Evolutionary conservation across 192 early-diverging fungal genomes (phyloP).

Genomic region (Linderina pennispora): DNA sequence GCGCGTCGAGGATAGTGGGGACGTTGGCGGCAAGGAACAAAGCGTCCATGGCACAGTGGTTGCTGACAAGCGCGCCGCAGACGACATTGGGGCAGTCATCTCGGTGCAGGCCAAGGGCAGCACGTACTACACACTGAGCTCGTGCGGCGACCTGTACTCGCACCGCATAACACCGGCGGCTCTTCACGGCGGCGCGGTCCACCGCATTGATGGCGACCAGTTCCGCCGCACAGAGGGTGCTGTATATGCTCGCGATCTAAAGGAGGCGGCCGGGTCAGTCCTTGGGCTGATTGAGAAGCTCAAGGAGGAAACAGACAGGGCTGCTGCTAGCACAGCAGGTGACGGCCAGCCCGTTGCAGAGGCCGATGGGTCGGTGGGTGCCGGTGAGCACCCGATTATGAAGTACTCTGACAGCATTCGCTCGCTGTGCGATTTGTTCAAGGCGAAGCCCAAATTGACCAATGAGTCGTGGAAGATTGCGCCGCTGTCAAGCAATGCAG

Average conservation of each 20-base stretch:
- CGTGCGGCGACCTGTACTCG: slow-evolving; percentile 42
- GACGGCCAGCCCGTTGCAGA: not conserved
- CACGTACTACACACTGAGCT: slow-evolving; percentile 36
- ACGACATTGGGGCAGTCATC: slow-evolving; percentile 39
- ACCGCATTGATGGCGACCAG: slow-evolving; percentile 2
- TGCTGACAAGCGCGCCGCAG: slow-evolving; percentile 25
- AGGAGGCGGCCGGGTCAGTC: slow-evolving; percentile 18
- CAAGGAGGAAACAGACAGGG: not conserved
- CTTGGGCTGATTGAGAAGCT: slow-evolving; percentile 8
- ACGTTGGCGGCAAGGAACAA: not conserved
- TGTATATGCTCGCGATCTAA: slow-evolving; percentile 33
- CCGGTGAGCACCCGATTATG: not conserved
- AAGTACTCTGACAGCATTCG: slow-evolving; percentile 2
- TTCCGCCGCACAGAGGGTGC: slow-evolving; percentile 10
- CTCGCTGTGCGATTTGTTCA: slow-evolving; percentile 38
- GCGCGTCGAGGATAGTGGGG: slow-evolving; percentile 3
- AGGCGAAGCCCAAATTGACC: slow-evolving; percentile 26
- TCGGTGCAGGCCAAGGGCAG: slow-evolving; percentile 18
- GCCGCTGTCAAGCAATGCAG: slow-evolving; percentile 2
- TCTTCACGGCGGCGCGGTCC: slow-evolving; percentile 4
- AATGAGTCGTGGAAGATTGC: slow-evolving; percentile 39
- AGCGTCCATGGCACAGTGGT: slow-evolving; percentile 12
- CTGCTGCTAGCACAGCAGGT: not conserved
- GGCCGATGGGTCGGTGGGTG: not conserved
- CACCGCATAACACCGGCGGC: slow-evolving; percentile 22